phyloP scores from a whole-genome alignment of 768 basidiomycete genomes.

The Rhizopogon vesiculosus region DNA sequence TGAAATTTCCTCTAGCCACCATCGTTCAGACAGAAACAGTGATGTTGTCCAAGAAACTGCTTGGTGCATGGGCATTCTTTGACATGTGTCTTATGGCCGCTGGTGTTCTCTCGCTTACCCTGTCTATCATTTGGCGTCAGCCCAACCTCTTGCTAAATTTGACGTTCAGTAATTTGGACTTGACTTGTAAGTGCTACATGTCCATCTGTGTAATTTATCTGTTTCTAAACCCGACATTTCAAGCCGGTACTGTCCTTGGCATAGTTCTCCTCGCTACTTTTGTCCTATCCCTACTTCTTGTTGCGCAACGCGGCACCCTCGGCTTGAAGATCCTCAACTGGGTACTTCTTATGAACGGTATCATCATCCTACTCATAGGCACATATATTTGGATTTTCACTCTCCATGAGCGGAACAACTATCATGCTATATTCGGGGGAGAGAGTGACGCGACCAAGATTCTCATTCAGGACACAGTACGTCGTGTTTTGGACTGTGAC shows the following conservation, averaged over 20 bases:
- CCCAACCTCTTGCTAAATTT: constrained; percentile 71
- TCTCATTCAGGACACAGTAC: constrained; percentile 68
- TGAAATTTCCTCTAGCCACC: constrained; percentile 1
- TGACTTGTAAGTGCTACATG: constrained; percentile 46
- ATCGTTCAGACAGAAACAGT: constrained; percentile 2
- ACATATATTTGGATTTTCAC: constrained; percentile 82
- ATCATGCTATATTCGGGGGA: constrained; percentile 50
- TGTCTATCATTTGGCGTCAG: constrained; percentile 69
- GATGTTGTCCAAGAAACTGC: constrained; percentile 72
- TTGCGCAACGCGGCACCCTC: constrained; percentile 62
- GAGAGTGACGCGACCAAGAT: constrained; percentile 44
- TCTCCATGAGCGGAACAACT: constrained; percentile 65
- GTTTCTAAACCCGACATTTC: neutral
- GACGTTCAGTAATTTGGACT: constrained; percentile 52
- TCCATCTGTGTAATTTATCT: neutral
- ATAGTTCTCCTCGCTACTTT: constrained; percentile 64
- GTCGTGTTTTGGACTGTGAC: constrained; percentile 10
- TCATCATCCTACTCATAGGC: constrained; percentile 60
- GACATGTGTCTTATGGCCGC: constrained; percentile 68
- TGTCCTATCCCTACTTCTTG: constrained; percentile 62
- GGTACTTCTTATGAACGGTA: constrained; percentile 57
- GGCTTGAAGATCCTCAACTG: constrained; percentile 79
- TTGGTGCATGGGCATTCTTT: constrained; percentile 69
- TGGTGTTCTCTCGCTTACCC: constrained; percentile 56
- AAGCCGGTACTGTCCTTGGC: constrained; percentile 72